Percentiles rank a stretch among this genome's conserved stretches.
phyloP scores from a whole-genome alignment of 257 asterid genomes.

The Eustoma russellianum region DNA sequence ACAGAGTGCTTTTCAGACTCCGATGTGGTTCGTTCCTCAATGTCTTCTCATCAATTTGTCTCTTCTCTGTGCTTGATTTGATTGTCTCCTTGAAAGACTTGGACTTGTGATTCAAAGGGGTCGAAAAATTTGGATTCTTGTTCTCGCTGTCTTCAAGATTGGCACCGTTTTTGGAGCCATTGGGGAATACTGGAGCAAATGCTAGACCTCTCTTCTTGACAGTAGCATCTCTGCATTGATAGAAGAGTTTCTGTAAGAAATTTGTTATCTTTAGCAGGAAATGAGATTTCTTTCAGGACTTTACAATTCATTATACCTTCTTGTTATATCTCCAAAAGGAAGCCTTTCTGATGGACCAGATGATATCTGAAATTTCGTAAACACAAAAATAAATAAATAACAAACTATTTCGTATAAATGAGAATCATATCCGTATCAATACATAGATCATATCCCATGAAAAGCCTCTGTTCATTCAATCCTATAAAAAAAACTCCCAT shows the following conservation, averaged over 20 bases:
- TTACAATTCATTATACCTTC: slow-evolving; percentile 35
- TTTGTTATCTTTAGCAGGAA: neutral
- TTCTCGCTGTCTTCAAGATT: slow-evolving; percentile 56
- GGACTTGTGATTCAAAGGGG: slow-evolving; percentile 42
- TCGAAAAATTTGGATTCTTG: slow-evolving; percentile 52
- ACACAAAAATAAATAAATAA: neutral
- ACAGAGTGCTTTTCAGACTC: slow-evolving; percentile 67
- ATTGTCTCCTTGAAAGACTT: slow-evolving; percentile 37
- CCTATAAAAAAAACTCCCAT: neutral
- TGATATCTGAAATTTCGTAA: slow-evolving; percentile 45
- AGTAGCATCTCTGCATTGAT: slow-evolving; percentile 54
- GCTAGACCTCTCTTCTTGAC: slow-evolving; percentile 60
- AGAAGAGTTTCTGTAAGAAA: neutral
- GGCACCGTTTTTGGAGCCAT: slow-evolving; percentile 25
- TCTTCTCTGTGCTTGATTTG: slow-evolving; percentile 60
- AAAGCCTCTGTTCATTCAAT: too few relatives aligned
- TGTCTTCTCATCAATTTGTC: slow-evolving; percentile 18
- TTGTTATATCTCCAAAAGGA: slow-evolving; percentile 47
- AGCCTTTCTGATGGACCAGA: slow-evolving; percentile 52
- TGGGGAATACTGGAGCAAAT: slow-evolving; percentile 32
- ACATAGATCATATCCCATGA: neutral
- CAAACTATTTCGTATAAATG: neutral
- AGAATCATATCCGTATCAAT: neutral
- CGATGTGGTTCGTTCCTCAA: slow-evolving; percentile 33
- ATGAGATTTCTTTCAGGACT: neutral